Percentiles rank a stretch among this genome's conserved stretches.
Evolutionary conservation across 495 filamentous ascomycete species (phyloP).

Genomic region (Aspergillus haitiensis): DNA sequence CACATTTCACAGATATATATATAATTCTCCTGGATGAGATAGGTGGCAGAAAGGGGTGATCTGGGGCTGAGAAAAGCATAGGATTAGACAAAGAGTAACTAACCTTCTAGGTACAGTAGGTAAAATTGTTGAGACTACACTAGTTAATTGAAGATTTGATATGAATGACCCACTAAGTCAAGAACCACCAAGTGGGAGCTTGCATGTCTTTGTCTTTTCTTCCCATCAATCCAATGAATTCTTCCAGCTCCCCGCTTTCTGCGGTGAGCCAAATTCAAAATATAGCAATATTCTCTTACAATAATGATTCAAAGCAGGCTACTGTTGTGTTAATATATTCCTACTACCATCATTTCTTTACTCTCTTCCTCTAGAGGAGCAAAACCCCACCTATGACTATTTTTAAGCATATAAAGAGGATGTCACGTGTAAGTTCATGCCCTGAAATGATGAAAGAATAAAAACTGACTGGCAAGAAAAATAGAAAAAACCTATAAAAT

Average conservation of each 20-base stretch:
- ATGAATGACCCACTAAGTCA: background rate
- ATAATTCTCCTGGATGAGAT: background rate
- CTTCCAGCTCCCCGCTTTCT: background rate
- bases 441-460: slow-evolving; percentile 7
- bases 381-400: background rate
- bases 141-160: no score
- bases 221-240: background rate
- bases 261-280: no score
- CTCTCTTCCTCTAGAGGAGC: background rate
- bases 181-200: background rate
- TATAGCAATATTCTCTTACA: no score
- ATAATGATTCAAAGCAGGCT: no score
- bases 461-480: background rate
- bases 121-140: background rate
- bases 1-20: slow-evolving; percentile 2
- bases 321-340: background rate
- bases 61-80: background rate
- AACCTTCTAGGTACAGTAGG: background rate
- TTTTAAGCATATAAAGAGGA: background rate
- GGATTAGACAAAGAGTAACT: background rate
- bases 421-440: slow-evolving; percentile 21
- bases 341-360: background rate
- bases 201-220: background rate
- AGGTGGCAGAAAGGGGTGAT: background rate
- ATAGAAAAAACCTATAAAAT: background rate